phyloP scores from a whole-genome alignment of 78 protist genomes.

The Protostelium mycophagum region DNA sequence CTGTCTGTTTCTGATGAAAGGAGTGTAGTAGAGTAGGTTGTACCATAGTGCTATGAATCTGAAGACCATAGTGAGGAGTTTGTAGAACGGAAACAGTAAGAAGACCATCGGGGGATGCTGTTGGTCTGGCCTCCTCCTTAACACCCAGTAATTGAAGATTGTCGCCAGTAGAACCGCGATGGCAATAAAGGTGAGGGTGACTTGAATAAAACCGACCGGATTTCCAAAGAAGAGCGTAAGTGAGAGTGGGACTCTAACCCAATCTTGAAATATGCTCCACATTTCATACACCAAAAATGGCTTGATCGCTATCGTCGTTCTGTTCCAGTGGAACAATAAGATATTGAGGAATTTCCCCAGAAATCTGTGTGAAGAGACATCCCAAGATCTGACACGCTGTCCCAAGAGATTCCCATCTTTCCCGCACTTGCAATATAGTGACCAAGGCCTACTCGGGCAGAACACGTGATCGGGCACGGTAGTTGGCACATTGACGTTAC shows the following conservation, averaged over 20 bases:
- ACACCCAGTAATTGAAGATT: not conserved
- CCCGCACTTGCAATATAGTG: not conserved
- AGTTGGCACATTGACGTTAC: not conserved
- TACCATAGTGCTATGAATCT: not conserved
- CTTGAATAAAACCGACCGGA: not conserved
- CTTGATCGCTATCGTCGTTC: not conserved
- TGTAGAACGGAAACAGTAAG: not conserved
- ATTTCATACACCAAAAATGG: not conserved
- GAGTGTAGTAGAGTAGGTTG: not conserved
- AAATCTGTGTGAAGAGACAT: not conserved
- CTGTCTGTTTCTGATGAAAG: not conserved
- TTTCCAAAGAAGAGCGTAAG: not conserved
- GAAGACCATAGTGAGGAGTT: not conserved
- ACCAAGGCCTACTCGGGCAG: not conserved
- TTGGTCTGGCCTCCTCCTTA: not conserved
- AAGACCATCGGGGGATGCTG: not conserved
- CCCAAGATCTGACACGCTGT: not conserved
- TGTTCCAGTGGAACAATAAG: not conserved
- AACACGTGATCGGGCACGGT: not conserved
- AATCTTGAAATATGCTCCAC: not conserved
- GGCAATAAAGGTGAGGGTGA: not conserved
- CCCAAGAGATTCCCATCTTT: not conserved
- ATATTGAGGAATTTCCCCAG: not conserved
- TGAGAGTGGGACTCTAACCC: not conserved
- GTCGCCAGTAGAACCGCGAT: not conserved